These are phyloP conservation scores for Candida loeiensis DNA, from an alignment of 805 yeast species.

Conservation along the genomic window DNA sequence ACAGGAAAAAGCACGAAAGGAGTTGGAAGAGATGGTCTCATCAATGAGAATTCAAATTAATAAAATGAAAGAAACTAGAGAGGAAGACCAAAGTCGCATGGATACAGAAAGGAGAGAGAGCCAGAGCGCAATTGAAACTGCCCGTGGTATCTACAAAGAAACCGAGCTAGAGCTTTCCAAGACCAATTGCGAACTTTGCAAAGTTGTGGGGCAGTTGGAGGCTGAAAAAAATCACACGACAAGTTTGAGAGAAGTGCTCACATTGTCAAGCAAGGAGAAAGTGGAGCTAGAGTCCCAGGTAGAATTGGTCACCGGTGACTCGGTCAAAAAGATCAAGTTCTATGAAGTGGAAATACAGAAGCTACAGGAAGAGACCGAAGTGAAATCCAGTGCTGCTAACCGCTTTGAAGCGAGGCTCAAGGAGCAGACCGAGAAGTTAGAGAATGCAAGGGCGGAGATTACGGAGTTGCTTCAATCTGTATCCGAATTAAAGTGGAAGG, in stretches of 20 bases:
- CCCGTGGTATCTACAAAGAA: background rate
- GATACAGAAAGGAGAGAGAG: too few relatives aligned
- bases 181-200: background rate
- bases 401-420: too few relatives aligned
- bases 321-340: too few relatives aligned
- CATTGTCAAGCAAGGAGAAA: background rate
- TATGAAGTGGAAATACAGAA: too few relatives aligned
- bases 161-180: background rate
- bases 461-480: background rate
- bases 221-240: background rate
- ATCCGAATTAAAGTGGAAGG: background rate
- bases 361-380: too few relatives aligned
- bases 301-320: background rate
- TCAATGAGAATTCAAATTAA: too few relatives aligned
- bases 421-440: background rate
- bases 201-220: background rate
- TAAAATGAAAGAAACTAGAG: too few relatives aligned
- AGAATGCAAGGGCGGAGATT: background rate
- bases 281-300: background rate
- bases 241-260: background rate
- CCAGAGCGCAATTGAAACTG: background rate
- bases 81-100: too few relatives aligned
- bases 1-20: too few relatives aligned
- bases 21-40: too few relatives aligned
- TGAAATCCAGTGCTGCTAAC: too few relatives aligned